Base-by-base conservation (phyloP, 495 filamentous ascomycete genomes). In the Cercophora newfieldiana region DNA sequence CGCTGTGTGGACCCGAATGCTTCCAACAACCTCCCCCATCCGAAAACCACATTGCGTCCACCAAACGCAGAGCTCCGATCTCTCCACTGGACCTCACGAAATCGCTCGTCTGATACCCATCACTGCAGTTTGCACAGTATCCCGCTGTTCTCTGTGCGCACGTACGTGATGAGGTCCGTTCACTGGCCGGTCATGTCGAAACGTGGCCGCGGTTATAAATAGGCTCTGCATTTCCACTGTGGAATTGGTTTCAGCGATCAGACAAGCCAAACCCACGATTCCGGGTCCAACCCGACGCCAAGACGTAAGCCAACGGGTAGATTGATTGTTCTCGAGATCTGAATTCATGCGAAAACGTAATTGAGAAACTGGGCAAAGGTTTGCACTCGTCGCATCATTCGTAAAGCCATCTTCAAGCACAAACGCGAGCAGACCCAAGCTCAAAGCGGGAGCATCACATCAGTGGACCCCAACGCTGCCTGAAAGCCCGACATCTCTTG, bases 191-290 rank as follows among this genome's bases (percentile, higher is more conserved):
- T 18, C 25, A 1, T 25, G 28, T 57, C 55, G 55, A 30, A 30
- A 44, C 37, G 26, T 10, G 57, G 57, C 57, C 57, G 33, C 30
- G 57, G 33, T 48, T 60, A 60, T 44, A 60, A 60, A 33, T 33
- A 31, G 33, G 22, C 5, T 30, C 24, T 26, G 19, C 24, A 26
- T 26, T 26, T 37, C 3, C 19, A 24, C 19, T 19, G 33, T 14
- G 19, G 19, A 10, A 4, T 14, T 4, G 24, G 57, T 60, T 60
- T 60, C 57, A 47, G 33, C 57, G 57, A 60, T 60, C 57, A 60
- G 31, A 48, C 57, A 60, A 19, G 29, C 57, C 57, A 25, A 25
- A 37, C 33, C 30, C 29, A 30, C 57, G 16, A 37, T 60, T 37
- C 57, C 21, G 21, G 54, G 55, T 57, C 54, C 8, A 26, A 31